Conservation (phyloP, 306 rosid genomes). For the Acacia acuminata region DNA sequence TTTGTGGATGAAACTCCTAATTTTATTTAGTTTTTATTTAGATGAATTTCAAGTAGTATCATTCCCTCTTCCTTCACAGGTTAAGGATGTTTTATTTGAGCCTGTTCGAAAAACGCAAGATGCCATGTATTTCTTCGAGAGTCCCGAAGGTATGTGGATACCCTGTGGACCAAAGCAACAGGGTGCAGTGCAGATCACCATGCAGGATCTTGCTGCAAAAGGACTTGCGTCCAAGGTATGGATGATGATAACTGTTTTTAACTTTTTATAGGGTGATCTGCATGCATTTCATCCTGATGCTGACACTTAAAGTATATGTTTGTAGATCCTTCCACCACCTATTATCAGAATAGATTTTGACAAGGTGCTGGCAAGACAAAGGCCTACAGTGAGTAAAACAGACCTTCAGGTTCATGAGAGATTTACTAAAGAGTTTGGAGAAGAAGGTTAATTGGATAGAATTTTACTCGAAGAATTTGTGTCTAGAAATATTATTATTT, state of each 20-base stretch:
- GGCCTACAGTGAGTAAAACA: constrained; percentile 91
- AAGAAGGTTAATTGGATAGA: constrained; percentile 81
- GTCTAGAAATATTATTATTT: constrained; percentile 34
- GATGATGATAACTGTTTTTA: constrained; percentile 19
- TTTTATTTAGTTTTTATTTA: constrained; percentile 16
- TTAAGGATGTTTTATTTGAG: constrained; percentile 96
- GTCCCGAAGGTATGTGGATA: constrained; percentile 67
- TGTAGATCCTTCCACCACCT: constrained; percentile 97
- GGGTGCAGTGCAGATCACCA: constrained; percentile 68
- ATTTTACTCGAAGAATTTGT: constrained; percentile 38
- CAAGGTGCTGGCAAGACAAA: constrained; percentile 97
- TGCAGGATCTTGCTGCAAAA: constrained; percentile 83
- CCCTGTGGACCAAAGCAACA: constrained; percentile 96
- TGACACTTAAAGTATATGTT: not conserved
- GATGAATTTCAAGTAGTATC: constrained; percentile 17
- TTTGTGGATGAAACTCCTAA: constrained; percentile 1
- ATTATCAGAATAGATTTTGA: constrained; percentile 84
- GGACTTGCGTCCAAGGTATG: constrained; percentile 91
- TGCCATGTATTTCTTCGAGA: constrained; percentile 86
- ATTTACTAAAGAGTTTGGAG: constrained; percentile 97
- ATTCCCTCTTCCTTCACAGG: constrained; percentile 47
- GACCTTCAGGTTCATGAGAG: constrained; percentile 93
- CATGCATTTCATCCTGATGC: not conserved
- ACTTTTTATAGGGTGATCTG: not conserved
- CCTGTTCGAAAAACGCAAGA: constrained; percentile 99